A percentile compares a stretch with the other conserved stretches of the same genome.
Evolutionary conservation across 805 yeast species (phyloP).

Genomic region (Candida peoriensis): DNA sequence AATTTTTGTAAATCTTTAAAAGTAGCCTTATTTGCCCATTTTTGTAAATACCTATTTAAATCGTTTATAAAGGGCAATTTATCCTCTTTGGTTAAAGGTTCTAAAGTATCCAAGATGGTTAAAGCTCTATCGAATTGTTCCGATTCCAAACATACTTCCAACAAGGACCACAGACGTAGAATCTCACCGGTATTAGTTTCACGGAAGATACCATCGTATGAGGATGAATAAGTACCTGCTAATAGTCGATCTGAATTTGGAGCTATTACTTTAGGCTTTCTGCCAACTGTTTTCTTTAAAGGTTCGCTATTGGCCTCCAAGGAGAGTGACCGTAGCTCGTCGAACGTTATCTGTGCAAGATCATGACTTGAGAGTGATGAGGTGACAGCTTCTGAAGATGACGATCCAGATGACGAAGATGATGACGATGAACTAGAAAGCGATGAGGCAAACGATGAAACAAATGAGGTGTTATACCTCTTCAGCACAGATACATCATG

Average conservation of each 20-base stretch:
- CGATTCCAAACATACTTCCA: conserved; percentile 72
- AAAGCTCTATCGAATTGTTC: conserved; percentile 67
- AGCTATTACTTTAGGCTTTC: neutral
- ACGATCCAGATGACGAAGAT: too few relatives aligned
- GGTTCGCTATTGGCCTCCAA: too few relatives aligned
- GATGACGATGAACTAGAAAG: too few relatives aligned
- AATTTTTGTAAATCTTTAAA: conserved; percentile 40
- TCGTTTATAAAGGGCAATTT: conserved; percentile 54
- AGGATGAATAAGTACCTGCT: conserved; percentile 17
- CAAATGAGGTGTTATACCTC: too few relatives aligned
- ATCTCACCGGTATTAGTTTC: conserved; percentile 44
- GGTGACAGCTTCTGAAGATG: too few relatives aligned
- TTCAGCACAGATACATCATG: too few relatives aligned
- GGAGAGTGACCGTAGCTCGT: too few relatives aligned
- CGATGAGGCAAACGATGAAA: too few relatives aligned
- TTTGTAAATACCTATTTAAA: conserved; percentile 56
- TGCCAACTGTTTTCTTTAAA: neutral
- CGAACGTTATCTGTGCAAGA: too few relatives aligned
- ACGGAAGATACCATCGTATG: conserved; percentile 18
- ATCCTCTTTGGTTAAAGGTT: conserved; percentile 38
- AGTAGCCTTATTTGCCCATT: conserved; percentile 33
- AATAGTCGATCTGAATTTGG: conserved; percentile 8
- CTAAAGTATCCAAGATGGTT: conserved; percentile 56
- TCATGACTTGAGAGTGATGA: too few relatives aligned
- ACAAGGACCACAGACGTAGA: conserved; percentile 65